Evolutionary conservation across 805 yeast genomes (phyloP), one percentile per base, ranked within the genome.

Genomic region (Candida suzukii): DNA sequence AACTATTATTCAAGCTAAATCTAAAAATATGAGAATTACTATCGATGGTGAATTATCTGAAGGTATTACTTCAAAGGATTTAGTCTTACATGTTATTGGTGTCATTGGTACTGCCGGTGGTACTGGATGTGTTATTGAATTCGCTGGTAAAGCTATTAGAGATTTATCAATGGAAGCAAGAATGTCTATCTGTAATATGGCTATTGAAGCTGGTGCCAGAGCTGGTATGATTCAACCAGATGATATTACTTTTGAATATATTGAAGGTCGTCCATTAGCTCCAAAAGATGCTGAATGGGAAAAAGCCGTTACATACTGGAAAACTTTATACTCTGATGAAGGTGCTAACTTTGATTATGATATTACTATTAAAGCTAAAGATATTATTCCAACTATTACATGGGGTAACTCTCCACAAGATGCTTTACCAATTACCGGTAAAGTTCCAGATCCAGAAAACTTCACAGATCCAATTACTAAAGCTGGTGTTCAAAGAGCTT

Each of bases 371-470:
- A 71, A 82, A 50, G 95, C 95, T 40, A 66, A 73, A 21, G 98
- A 91, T 54, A 81, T 93, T 46, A 78, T 85, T 39, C 99, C 99
- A 52, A 93, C 99, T 20, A 88, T 93, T 47, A 93, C 99, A 21
- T 93, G 99, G 99, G 99, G 99, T 71, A 93, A 93, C 53, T 91
- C 98, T 55, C 99, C 99, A 26, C 98, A 93, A 68, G 99, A 93
- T 61, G 98, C 98, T 37, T 71, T 93, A 49, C 97, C 99, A 46
- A 90, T 93, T 55, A 83, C 95, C 14, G 95, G 86, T 29, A 56
- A 67, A 17, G 95, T 88, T 36, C 99, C 99, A 40, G 95, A 93
- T 60, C 99, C 99, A 46, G 61, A 79, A n/a, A 67, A 67, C 41
- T 74, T 77, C 22, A 62, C 71, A 27, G 93, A 85, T 60, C 86